Evolutionary conservation across 1,284 basidiomycete genomes (phyloP), one percentile per base, ranked within the genome.

Genomic region (Ceratobasidium theobromae): DNA sequence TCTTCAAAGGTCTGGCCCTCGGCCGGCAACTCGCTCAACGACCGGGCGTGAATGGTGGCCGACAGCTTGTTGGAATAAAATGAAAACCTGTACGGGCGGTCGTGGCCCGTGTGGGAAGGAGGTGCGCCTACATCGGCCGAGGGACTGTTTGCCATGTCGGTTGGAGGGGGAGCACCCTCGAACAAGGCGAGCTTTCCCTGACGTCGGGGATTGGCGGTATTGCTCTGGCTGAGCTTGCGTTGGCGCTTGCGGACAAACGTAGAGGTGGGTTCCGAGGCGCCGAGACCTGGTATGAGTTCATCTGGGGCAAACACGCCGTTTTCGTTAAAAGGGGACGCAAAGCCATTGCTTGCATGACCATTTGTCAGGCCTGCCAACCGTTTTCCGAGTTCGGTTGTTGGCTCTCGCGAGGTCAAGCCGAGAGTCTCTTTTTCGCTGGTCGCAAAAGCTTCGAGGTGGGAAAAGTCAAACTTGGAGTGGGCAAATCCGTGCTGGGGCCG

Each of bases 51-150:
- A 53, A 99, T 98, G 1, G 96, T 98, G 0, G 93, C 89, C 1
- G 90, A 87, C 52, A 98, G 80, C 1, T 91, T 84, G 74, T 98
- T 99, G 16, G 94, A 98, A 78, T 99, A 99, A 79, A 99, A 99
- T 0, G 96, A 98, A 79, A 99, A 99, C 33, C 97, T 85, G 75
- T 98, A 99, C 5, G 95, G 96, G 74, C 92, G 81, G 72, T 95
- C 93, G 74, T 95, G 88, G 0, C 89, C 89, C 1, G 80, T 76
- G 70, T 81, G 33, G 41, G 12, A 27, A 58, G 67, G 69, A 18
- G 67, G 58, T 66, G 53, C 67, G 67, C 35, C 68, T 35, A 38
- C 62, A 9, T 68, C 21, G 41, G 49, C 25, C 66, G 66, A 21
- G 69, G 53, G 23, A 28, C 54, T 65, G 14, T 69, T 52, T 14